Evolutionary conservation across 202 grass and related monocot species (phyloP), one percentile per base, ranked within the genome.

Genomic region (Cymbopogon flexuosus): DNA sequence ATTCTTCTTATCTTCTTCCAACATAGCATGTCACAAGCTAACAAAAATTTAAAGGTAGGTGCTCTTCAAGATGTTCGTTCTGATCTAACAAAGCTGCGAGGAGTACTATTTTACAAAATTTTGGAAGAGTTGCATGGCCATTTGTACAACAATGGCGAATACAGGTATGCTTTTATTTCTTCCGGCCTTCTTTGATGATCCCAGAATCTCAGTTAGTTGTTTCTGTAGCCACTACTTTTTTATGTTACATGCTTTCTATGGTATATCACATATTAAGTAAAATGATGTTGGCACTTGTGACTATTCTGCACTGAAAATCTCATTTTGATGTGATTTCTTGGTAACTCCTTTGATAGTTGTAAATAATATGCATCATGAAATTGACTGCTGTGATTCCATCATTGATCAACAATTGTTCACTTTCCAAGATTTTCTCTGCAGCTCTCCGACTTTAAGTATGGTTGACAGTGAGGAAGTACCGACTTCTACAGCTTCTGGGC

Each of bases 11-110:
- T 82, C 18, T 82, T 81, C 22, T 75, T 84, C 56, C 24, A 80
- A 18, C 18, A 47, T 30, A 73, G 34, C 61, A 62, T 72, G 37
- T 62, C 39, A 76, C 47, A 37, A 78, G 22, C 68, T 88, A 78
- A 74, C 66, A 82, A 75, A 84, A 67, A 82, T 89, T 77, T 93
- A 62, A 88, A 97, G 94, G 92, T 97, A 88, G 96, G 96, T 83
- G 92, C 96, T 80, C 92, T 98, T 91, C 96, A 98, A 93, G 96
- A 98, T 91, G 87, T 98, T 82, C 92, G 92, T 74, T 93, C 92
- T 78, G 96, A 98, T 88, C 76, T 98, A 79, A 86, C 81, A 77
- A 98, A 98, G 84, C 83, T 93, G 80, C 92, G 90, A 36, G 96
- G 92, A 46, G 80, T 89, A 79, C 84, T 98, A 13, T 98, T 95